Conservation (phyloP, 179 eudicot species). For the Dionaea muscipula region DNA sequence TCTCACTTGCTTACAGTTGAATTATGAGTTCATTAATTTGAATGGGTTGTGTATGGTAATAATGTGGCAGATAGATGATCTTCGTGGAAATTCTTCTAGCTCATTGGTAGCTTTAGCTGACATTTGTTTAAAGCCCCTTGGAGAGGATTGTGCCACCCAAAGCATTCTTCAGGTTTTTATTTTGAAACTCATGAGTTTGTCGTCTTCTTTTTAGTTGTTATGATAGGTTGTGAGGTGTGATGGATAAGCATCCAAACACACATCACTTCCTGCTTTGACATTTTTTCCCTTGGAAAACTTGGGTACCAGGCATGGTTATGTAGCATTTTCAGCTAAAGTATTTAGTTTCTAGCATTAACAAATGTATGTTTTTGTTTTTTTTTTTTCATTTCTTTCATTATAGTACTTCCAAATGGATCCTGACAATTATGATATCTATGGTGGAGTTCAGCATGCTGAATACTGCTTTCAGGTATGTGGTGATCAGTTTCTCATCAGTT, state of each 20-base stretch:
- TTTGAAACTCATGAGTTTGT: constrained; percentile 1
- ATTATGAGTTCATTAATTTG: neutral
- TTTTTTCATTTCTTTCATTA: constrained; percentile 13
- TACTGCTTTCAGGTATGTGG: constrained; percentile 80
- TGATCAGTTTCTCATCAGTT: neutral
- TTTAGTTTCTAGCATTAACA: neutral
- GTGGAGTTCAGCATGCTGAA: constrained; percentile 75
- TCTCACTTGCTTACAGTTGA: no score
- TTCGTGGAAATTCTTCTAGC: constrained; percentile 71
- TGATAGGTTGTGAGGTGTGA: no score
- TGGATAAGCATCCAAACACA: no score
- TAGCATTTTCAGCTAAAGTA: no score
- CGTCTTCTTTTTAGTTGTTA: no score
- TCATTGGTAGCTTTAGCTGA: constrained; percentile 59
- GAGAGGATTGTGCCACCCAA: constrained; percentile 92
- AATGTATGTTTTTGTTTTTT: neutral
- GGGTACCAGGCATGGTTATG: no score
- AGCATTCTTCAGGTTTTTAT: constrained; percentile 75
- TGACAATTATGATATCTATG: constrained; percentile 57
- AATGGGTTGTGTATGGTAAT: neutral
- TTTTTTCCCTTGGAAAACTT: no score
- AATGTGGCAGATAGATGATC: constrained; percentile 64
- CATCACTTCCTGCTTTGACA: no score
- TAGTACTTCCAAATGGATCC: constrained; percentile 96
- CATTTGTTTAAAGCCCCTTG: constrained; percentile 95